These are phyloP conservation scores for Cadophora gregata DNA, from an alignment of 2,329 filamentous ascomycete species.

Conservation along the genomic window DNA sequence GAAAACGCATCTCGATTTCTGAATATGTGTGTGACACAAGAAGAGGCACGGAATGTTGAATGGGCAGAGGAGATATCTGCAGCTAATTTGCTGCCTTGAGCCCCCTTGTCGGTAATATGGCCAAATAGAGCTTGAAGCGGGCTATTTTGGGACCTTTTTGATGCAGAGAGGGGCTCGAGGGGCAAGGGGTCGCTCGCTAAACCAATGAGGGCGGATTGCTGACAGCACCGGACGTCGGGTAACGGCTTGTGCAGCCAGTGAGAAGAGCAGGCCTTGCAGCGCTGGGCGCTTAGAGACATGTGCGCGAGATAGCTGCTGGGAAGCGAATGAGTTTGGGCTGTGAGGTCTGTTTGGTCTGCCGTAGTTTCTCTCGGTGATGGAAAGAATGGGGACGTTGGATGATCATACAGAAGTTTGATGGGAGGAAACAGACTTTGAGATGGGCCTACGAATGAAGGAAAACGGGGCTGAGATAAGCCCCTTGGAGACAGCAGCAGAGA, in stretches of 20 bases:
- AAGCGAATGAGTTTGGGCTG: background rate
- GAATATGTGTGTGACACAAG: conserved; percentile 9
- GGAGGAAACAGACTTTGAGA: background rate
- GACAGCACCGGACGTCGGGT: conserved; percentile 22
- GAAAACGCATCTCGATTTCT: background rate
- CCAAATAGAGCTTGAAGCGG: conserved; percentile 35
- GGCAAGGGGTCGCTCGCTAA: conserved; percentile 11
- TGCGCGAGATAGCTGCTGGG: background rate
- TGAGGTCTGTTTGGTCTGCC: conserved; percentile 1
- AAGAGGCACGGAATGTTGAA: conserved; percentile 6
- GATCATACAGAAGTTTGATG: conserved; percentile 14
- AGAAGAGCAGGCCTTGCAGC: background rate
- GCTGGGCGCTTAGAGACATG: conserved; percentile 16
- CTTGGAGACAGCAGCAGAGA: background rate
- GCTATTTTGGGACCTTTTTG: conserved; percentile 37
- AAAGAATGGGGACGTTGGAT: background rate
- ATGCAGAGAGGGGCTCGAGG: background rate
- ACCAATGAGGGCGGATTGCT: background rate
- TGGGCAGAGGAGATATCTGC: background rate
- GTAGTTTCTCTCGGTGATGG: background rate
- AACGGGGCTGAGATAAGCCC: background rate
- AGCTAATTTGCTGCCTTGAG: conserved; percentile 8
- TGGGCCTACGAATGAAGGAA: background rate
- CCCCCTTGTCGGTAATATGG: conserved; percentile 14
- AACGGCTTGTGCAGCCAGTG: conserved; percentile 32